Evolutionary conservation across 306 rosid species (phyloP).

Genomic region (Dryas octopetala): DNA sequence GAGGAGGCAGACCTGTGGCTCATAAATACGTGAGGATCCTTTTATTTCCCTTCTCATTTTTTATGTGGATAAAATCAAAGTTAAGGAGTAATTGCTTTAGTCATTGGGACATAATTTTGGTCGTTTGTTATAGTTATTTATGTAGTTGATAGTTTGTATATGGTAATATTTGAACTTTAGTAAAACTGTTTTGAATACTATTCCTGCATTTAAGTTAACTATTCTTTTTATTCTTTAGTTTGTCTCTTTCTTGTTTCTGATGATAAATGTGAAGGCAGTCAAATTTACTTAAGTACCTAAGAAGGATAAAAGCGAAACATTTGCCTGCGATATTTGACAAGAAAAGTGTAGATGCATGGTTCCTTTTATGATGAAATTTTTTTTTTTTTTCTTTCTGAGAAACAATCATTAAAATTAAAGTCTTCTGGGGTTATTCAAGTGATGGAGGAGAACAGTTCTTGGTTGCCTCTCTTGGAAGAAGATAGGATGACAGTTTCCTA

Average conservation of each 20-base stretch:
- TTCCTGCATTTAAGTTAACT: not conserved
- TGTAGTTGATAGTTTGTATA: not conserved
- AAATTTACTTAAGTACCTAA: not conserved
- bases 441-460: no score
- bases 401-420: no score
- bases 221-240: not conserved
- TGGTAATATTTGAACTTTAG: not conserved
- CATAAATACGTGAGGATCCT: slow-evolving; percentile 71
- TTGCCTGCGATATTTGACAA: no score
- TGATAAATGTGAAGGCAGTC: not conserved
- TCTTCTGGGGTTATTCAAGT: no score
- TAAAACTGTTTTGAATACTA: not conserved
- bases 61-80: not conserved
- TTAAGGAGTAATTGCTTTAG: not conserved
- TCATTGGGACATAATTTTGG: slow-evolving; percentile 1
- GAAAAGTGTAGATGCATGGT: no score
- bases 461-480: no score
- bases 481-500: no score
- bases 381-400: no score
- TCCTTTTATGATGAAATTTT: no score
- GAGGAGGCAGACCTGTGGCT: slow-evolving; percentile 96
- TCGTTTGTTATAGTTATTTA: not conserved
- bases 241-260: slow-evolving; percentile 7
- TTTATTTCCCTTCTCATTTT: slow-evolving; percentile 14
- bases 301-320: not conserved